Evolutionary conservation across 768 basidiomycete species (phyloP).

Genomic region (Dioszegia aurantiaca): DNA sequence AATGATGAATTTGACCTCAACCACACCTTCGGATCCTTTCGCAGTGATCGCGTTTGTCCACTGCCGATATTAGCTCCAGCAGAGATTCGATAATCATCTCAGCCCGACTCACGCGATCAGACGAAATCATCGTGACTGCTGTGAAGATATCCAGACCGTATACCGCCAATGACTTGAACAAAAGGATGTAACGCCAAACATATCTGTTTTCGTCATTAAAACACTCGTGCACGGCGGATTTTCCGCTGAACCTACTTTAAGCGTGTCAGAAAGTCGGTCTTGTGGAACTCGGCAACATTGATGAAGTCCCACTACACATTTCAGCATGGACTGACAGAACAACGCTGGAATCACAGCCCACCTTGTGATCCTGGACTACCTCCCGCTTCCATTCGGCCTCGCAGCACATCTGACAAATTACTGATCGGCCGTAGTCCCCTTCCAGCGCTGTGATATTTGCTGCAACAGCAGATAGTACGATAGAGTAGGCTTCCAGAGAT

Average conservation of each 20-base stretch:
- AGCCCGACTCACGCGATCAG: slow-evolving; percentile 56
- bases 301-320: slow-evolving; percentile 84
- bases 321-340: background rate
- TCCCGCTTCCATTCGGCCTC: slow-evolving; percentile 86
- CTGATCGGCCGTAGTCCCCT: too few species aligned
- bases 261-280: slow-evolving; percentile 81
- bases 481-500: too few species aligned
- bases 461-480: too few species aligned
- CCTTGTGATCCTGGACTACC: slow-evolving; percentile 96
- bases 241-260: slow-evolving; percentile 68
- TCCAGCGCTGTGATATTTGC: too few species aligned
- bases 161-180: slow-evolving; percentile 93
- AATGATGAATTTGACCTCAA: slow-evolving; percentile 74
- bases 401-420: slow-evolving; percentile 59
- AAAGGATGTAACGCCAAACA: slow-evolving; percentile 84
- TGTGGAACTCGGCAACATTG: slow-evolving; percentile 85
- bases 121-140: slow-evolving; percentile 91
- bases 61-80: slow-evolving; percentile 9
- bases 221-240: background rate
- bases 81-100: background rate
- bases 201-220: slow-evolving; percentile 60
- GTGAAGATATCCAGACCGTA: slow-evolving; percentile 98
- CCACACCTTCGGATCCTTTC: slow-evolving; percentile 67
- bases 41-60: slow-evolving; percentile 88
- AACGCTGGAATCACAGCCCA: slow-evolving; percentile 48